Percentiles rank a stretch among this genome's conserved stretches.
Evolutionary conservation across 164 flowering plant genomes (phyloP).

Genomic region (Vitis amurensis): DNA sequence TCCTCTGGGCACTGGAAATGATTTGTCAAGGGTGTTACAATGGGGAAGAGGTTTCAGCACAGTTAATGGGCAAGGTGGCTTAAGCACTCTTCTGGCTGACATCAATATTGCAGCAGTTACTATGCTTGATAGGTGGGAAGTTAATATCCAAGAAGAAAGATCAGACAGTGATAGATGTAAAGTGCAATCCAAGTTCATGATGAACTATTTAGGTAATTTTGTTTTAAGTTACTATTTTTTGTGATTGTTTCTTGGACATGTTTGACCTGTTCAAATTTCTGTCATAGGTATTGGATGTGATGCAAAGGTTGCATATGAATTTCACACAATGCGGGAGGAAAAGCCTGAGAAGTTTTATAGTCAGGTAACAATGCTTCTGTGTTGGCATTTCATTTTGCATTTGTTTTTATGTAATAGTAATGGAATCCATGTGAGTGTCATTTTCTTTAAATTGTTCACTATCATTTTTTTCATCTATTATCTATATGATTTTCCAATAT

Average conservation of each 20-base stretch:
- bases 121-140: conserved; percentile 78
- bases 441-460: too few species aligned
- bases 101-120: conserved; percentile 70
- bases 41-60: conserved; percentile 80
- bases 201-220: conserved; percentile 65
- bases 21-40: conserved; percentile 67
- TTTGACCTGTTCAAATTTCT: conserved; percentile 1
- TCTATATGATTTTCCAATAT: too few species aligned
- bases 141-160: conserved; percentile 48
- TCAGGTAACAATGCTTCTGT: conserved; percentile 42
- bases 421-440: neutral
- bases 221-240: neutral
- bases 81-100: conserved; percentile 56
- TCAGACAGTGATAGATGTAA: conserved; percentile 21
- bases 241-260: neutral
- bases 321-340: conserved; percentile 64
- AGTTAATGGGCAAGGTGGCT: conserved; percentile 59
- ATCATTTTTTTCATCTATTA: too few species aligned
- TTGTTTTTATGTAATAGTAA: neutral
- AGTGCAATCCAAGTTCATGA: conserved; percentile 59
- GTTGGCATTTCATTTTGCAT: neutral
- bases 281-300: conserved; percentile 77
- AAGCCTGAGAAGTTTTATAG: conserved; percentile 66
- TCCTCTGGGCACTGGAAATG: conserved; percentile 84
- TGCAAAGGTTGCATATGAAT: conserved; percentile 82